Conservation (phyloP, 192 early-diverging fungal genomes). For the Oehlia diaphana region DNA sequence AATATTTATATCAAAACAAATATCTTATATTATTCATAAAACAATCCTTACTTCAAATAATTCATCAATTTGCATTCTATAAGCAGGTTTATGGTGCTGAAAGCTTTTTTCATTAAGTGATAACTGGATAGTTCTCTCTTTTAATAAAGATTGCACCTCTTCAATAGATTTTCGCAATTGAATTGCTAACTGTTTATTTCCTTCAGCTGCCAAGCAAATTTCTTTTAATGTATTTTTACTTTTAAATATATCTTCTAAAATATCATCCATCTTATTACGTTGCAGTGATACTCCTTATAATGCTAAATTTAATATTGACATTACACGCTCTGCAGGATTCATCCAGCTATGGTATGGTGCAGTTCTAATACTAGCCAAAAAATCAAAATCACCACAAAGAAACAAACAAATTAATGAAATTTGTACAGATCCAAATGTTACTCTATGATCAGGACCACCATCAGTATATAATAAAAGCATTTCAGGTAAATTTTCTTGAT, state of each 20-base stretch:
- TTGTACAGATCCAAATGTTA: background rate
- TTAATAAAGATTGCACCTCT: background rate
- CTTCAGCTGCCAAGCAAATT: background rate
- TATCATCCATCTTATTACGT: background rate
- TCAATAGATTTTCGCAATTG: background rate
- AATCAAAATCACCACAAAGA: background rate
- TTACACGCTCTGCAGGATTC: background rate
- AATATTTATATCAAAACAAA: no score
- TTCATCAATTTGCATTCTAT: no score
- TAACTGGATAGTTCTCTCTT: background rate
- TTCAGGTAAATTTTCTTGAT: background rate
- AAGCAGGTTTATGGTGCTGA: background rate
- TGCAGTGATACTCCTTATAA: background rate
- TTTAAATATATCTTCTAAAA: background rate
- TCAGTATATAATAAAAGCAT: background rate
- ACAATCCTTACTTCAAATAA: no score
- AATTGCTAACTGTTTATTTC: background rate
- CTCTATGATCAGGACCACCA: background rate
- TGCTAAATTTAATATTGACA: slow-evolving; percentile 9
- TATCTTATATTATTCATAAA: no score
- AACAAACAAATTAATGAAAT: slow-evolving; percentile 4
- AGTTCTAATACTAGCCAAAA: background rate
- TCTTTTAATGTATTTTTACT: background rate
- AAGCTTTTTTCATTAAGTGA: background rate
- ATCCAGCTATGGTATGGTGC: background rate